These are phyloP conservation scores for Cercospora sojina DNA, from an alignment of 2,329 filamentous ascomycete species.

Conservation along the genomic window DNA sequence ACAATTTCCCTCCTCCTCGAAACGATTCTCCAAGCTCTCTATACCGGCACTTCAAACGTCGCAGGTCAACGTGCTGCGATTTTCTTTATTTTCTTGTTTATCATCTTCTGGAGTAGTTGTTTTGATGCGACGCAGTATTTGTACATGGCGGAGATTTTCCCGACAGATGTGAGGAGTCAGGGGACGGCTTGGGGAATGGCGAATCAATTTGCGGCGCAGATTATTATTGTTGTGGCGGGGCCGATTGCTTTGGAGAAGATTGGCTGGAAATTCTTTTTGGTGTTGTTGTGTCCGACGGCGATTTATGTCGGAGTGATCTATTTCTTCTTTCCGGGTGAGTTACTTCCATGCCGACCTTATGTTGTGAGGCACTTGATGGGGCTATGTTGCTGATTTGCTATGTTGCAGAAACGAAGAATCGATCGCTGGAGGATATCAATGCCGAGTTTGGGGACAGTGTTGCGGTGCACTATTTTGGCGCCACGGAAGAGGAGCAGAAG, in stretches of 20 bases:
- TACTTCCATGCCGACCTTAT: too few species aligned
- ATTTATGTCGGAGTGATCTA: conserved; percentile 29
- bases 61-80: conserved; percentile 44
- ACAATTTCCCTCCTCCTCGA: conserved; percentile 45
- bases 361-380: too few species aligned
- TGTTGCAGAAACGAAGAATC: conserved; percentile 20
- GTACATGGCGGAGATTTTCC: conserved; percentile 47
- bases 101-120: conserved; percentile 42
- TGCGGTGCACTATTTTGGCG: conserved; percentile 18
- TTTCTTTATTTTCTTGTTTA: conserved; percentile 47
- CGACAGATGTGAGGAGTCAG: conserved; percentile 42
- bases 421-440: conserved; percentile 46
- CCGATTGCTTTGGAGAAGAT: conserved; percentile 44
- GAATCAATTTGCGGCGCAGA: conserved; percentile 40
- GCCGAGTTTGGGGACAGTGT: conserved; percentile 34
- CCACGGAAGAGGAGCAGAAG: conserved; percentile 15
- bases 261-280: conserved; percentile 48
- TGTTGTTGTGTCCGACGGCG: conserved; percentile 40
- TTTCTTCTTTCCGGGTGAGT: conserved; percentile 22
- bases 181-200: conserved; percentile 42
- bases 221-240: conserved; percentile 39
- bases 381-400: conserved; percentile 11
- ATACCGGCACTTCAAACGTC: conserved; percentile 35
- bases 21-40: conserved; percentile 44
- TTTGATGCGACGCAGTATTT: conserved; percentile 50